These are phyloP conservation scores for Chrysanthemum seticuspe DNA, from an alignment of 129 eudicot genomes.

Conservation along the genomic window DNA sequence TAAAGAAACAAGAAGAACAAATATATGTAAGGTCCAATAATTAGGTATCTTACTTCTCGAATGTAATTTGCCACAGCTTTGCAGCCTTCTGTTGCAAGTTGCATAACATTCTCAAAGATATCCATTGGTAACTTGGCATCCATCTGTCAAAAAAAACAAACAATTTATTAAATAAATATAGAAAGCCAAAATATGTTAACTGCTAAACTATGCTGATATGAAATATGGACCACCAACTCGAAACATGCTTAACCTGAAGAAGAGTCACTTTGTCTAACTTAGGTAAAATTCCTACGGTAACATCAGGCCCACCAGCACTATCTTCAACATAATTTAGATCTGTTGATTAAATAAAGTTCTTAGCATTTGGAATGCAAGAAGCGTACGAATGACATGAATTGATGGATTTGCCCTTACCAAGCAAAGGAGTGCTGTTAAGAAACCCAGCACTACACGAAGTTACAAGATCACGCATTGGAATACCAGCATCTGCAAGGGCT, in stretches of 20 bases:
- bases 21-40: neutral
- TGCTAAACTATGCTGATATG: neutral
- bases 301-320: slow-evolving; percentile 98
- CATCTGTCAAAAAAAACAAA: slow-evolving; percentile 49
- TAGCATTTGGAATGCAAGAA: slow-evolving; percentile 3
- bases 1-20: neutral
- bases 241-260: slow-evolving; percentile 62
- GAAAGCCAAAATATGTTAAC: neutral
- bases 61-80: slow-evolving; percentile 86
- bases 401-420: slow-evolving; percentile 42
- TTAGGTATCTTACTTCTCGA: slow-evolving; percentile 69
- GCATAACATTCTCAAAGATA: slow-evolving; percentile 81
- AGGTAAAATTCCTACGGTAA: slow-evolving; percentile 85
- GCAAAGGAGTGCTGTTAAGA: slow-evolving; percentile 74
- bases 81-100: slow-evolving; percentile 90
- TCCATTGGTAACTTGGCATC: slow-evolving; percentile 88
- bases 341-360: slow-evolving; percentile 35
- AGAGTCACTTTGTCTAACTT: slow-evolving; percentile 88
- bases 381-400: neutral
- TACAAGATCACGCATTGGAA: slow-evolving; percentile 89
- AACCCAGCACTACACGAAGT: slow-evolving; percentile 95
- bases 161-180: neutral
- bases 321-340: slow-evolving; percentile 90
- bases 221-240: neutral
- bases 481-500: slow-evolving; percentile 95